These are phyloP conservation scores for Penicillium verrucosum DNA, from an alignment of 2,329 filamentous ascomycete species.

Conservation along the genomic window DNA sequence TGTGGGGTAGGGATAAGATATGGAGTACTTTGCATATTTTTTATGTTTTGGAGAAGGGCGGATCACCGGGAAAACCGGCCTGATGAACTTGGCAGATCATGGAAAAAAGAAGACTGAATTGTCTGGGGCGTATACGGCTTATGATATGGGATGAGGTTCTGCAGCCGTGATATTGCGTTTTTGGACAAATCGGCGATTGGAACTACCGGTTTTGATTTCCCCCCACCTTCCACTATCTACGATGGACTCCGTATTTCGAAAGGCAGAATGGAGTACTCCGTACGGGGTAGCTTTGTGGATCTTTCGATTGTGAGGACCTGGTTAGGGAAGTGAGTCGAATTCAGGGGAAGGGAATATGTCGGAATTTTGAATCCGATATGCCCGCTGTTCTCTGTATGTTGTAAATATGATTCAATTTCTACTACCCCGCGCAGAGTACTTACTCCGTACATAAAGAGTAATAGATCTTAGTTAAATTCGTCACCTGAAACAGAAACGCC, in stretches of 20 bases:
- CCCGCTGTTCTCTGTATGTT: neutral
- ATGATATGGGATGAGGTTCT: neutral
- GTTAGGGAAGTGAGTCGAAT: conserved; percentile 12
- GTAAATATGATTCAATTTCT: neutral
- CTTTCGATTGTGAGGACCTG: neutral
- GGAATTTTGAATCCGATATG: conserved; percentile 11
- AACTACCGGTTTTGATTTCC: neutral
- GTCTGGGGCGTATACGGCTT: neutral
- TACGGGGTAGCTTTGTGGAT: neutral
- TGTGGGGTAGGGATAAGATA: conserved; percentile 12
- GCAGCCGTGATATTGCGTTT: neutral
- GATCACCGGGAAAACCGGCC: conserved; percentile 15
- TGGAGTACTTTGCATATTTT: neutral
- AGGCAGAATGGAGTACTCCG: neutral
- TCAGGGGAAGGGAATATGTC: neutral
- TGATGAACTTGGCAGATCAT: conserved; percentile 13
- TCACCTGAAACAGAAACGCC: conserved; percentile 15
- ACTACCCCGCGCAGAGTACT: neutral
- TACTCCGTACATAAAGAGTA: neutral
- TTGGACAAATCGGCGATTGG: neutral
- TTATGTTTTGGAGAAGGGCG: conserved; percentile 3
- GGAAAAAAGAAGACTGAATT: neutral
- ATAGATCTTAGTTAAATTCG: neutral
- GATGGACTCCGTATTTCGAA: neutral
- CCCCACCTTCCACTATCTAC: neutral